Percentiles rank a stretch among this genome's conserved stretches.
Conservation (phyloP, 2,329 filamentous ascomycete genomes). For the Cercospora zeina region DNA sequence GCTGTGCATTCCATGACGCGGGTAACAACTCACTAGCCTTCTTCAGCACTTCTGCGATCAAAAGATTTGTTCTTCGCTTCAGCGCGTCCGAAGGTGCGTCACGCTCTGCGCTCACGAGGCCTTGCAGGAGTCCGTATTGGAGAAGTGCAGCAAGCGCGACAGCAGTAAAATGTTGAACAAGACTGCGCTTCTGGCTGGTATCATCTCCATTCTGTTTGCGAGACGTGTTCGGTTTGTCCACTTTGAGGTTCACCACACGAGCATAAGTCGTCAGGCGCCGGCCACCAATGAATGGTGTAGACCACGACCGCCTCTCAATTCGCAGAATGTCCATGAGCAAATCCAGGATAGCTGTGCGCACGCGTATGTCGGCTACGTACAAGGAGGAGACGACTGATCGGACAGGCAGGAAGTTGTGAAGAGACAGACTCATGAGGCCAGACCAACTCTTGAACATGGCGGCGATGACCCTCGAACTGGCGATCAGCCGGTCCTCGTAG, state of each 20-base stretch:
- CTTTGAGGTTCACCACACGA: constrained; percentile 81
- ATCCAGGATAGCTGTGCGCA: constrained; percentile 79
- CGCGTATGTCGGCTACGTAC: constrained; percentile 57
- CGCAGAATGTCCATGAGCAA: constrained; percentile 79
- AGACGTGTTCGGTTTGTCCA: constrained; percentile 54
- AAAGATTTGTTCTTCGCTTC: constrained; percentile 82
- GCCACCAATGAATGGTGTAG: constrained; percentile 90
- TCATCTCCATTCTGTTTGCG: constrained; percentile 58
- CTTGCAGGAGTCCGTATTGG: constrained; percentile 67
- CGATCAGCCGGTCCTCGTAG: constrained; percentile 69
- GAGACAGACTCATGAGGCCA: constrained; percentile 81
- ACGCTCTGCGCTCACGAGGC: constrained; percentile 61
- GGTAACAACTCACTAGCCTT: constrained; percentile 84
- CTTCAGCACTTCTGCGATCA: constrained; percentile 89
- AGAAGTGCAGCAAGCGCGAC: constrained; percentile 83
- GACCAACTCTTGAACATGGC: constrained; percentile 91
- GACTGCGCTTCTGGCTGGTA: constrained; percentile 65
- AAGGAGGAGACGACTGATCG: constrained; percentile 72
- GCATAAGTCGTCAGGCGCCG: constrained; percentile 92
- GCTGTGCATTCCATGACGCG: constrained; percentile 73
- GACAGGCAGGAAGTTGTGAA: constrained; percentile 83
- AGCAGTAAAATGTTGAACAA: constrained; percentile 92
- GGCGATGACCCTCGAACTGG: constrained; percentile 90
- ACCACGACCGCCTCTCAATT: constrained; percentile 93
- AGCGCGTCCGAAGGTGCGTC: constrained; percentile 68